Base-by-base conservation (phyloP, 768 basidiomycete species). In the Cytidiella melzeri region DNA sequence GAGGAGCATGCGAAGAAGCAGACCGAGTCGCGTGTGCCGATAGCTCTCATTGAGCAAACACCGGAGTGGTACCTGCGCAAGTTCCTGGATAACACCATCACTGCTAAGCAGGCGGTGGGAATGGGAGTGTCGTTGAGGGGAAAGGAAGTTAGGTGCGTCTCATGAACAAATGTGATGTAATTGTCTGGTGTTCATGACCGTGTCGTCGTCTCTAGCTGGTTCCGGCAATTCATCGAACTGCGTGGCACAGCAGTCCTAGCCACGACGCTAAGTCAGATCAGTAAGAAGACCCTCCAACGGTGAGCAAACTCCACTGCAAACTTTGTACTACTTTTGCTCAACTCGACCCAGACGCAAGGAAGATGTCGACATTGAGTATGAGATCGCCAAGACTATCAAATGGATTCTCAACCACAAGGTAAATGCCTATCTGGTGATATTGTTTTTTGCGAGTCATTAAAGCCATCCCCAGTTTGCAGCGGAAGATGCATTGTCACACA, bases 51-150 rank as follows among this genome's bases (percentile, higher is more conserved):
- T 19, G 79, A 81, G 47, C 84, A 86, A 53, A 81, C 87, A 7
- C 92, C 94, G 1, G 88, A 96, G 64, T 96, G 87, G 87, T 97
- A 92, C 62, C 81, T 98, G 55, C 80, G 84, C 65, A 91, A 85
- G 66, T 91, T 96, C 63, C 72, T 97, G 61, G 87, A 94, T 61
- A 81, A 81, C 51, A 87, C 87, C 1, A 82, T 96, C 43, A 92
- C 84, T 1, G 68, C 81, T 37, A 88, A 90, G 66, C 83, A 92
- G 54, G 87, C 89, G 9, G 73, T 76, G 19, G 81, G 86, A 49
- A 70, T 98, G 41, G 74, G 74, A 58, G 87, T 85, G 24, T 96
- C 77, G 5, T 62, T 92, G 56, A 76, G 94, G 47, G 88, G 89
- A 43, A 83, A 84, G 58, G 85, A 91, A 61, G 67, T 93, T 47